Evolutionary conservation across 2,329 filamentous ascomycete species (phyloP).

Genomic region (Raffaelea ambrosiae): DNA sequence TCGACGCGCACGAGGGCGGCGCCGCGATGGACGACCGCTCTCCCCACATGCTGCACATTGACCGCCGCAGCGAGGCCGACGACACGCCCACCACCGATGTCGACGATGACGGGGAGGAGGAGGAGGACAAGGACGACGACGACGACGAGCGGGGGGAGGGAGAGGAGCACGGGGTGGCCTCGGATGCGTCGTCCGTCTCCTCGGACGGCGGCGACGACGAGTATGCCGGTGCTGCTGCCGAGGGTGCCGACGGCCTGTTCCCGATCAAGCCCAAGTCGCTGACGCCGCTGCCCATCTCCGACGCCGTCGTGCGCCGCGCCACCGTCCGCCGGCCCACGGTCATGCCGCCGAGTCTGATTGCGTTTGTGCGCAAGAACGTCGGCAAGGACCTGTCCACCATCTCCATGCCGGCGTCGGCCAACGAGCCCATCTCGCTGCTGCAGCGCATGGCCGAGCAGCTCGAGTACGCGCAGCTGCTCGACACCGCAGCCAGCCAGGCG

Average conservation of each 20-base stretch:
- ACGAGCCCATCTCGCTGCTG: constrained; percentile 81
- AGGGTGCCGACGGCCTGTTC: constrained; percentile 57
- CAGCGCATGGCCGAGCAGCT: constrained; percentile 85
- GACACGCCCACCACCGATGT: constrained; percentile 39
- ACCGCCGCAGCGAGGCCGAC: constrained; percentile 10
- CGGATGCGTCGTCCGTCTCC: constrained; percentile 31
- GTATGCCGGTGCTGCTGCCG: constrained; percentile 28
- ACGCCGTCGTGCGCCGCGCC: constrained; percentile 55
- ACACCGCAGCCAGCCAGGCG: constrained; percentile 59
- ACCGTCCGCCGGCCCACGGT: constrained; percentile 68
- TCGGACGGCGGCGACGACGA: constrained; percentile 38
- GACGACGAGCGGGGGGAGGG: constrained; percentile 43
- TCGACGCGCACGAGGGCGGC: constrained; percentile 72
- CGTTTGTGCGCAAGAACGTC: constrained; percentile 92
- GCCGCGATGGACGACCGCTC: background rate
- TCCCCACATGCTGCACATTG: constrained; percentile 23
- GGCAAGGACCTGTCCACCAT: constrained; percentile 96
- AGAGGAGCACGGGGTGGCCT: constrained; percentile 40
- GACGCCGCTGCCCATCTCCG: constrained; percentile 64
- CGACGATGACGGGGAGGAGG: constrained; percentile 49
- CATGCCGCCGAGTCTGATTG: constrained; percentile 81
- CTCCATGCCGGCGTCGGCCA: constrained; percentile 93
- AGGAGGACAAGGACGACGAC: constrained; percentile 49
- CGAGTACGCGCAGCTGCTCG: constrained; percentile 81
- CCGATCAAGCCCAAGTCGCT: constrained; percentile 70